phyloP scores from a whole-genome alignment of 345 rosid species.

The Salix suchowensis region DNA sequence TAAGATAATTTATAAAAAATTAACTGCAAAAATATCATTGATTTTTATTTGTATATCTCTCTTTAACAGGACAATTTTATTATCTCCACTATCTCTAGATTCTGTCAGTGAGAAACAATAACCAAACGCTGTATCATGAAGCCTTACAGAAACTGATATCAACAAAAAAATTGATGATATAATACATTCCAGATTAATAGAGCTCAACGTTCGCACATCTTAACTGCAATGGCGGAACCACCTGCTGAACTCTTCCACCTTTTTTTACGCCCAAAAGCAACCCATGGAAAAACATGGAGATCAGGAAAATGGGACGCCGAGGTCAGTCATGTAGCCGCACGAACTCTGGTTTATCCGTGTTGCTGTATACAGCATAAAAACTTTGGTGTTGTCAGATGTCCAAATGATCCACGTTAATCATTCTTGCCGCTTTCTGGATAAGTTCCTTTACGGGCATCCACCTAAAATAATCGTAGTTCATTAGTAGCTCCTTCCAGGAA shows the following conservation, averaged over 20 bases:
- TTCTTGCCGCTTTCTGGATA: slow-evolving; percentile 56
- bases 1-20: too few relatives aligned
- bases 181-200: neutral
- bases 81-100: too few relatives aligned
- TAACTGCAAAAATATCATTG: too few relatives aligned
- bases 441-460: slow-evolving; percentile 83
- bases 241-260: neutral
- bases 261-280: neutral
- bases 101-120: too few relatives aligned
- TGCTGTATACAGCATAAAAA: neutral
- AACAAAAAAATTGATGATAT: neutral
- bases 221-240: neutral
- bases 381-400: slow-evolving; percentile 49
- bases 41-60: too few relatives aligned
- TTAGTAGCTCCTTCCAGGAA: neutral
- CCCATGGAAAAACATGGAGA: neutral
- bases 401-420: slow-evolving; percentile 51
- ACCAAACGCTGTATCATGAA: too few relatives aligned
- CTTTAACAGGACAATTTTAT: too few relatives aligned
- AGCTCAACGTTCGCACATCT: neutral
- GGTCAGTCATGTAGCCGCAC: neutral
- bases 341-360: neutral
- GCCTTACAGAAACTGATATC: too few relatives aligned
- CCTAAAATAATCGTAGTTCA: slow-evolving; percentile 33
- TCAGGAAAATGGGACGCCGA: neutral